A percentile compares a stretch with the other conserved stretches of the same genome.
Evolutionary conservation across 2,329 filamentous ascomycete genomes (phyloP).

Genomic region (Colletotrichum destructivum): DNA sequence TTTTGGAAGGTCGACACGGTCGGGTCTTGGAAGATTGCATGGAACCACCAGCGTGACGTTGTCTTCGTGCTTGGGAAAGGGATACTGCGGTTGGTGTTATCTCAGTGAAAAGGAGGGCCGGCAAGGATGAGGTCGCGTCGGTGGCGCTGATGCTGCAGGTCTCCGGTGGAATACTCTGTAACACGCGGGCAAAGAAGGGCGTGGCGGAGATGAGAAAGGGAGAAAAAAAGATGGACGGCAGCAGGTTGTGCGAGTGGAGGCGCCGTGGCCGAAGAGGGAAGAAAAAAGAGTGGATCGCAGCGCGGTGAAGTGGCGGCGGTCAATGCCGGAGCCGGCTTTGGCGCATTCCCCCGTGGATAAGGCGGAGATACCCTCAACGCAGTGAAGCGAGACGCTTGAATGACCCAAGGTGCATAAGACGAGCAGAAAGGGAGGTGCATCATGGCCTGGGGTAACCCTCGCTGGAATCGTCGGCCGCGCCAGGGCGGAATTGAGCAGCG

Average conservation of each 20-base stretch:
- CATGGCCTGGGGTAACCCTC: conserved; percentile 9
- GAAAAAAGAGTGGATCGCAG: neutral
- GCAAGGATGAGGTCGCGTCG: conserved; percentile 25
- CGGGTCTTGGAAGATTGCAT: conserved; percentile 1
- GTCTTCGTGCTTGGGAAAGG: conserved; percentile 19
- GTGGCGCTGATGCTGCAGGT: conserved; percentile 12
- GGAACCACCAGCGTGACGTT: conserved; percentile 16
- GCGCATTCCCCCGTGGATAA: neutral
- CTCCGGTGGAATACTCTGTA: neutral
- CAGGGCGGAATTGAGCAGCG: no score
- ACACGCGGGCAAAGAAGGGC: neutral
- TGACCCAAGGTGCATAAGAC: neutral
- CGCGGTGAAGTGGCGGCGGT: neutral
- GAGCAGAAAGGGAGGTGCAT: neutral
- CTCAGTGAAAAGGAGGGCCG: neutral
- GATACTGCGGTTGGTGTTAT: neutral
- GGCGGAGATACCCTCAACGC: neutral
- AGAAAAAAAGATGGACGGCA: neutral
- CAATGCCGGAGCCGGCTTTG: conserved; percentile 10
- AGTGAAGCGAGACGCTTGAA: neutral
- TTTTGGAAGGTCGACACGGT: neutral
- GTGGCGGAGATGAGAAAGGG: neutral
- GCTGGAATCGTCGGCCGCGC: conserved; percentile 20
- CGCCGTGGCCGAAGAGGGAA: neutral
- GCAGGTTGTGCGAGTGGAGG: neutral